phyloP scores from a whole-genome alignment of 176 grass and related monocot species.

The Alloteropsis semialata region DNA sequence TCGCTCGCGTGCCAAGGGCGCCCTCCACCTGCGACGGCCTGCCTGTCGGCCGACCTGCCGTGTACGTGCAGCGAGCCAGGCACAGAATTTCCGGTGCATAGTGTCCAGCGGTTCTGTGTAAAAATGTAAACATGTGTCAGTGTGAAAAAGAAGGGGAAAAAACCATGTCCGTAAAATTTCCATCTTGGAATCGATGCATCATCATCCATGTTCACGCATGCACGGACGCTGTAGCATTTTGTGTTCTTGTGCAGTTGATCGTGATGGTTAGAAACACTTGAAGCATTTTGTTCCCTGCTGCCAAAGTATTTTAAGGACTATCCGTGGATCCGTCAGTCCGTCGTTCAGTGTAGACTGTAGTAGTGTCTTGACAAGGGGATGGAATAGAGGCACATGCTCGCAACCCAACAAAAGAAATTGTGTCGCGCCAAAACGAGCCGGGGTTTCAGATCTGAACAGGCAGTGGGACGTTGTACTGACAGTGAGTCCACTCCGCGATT shows the following conservation, averaged over 20 bases:
- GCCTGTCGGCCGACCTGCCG: neutral
- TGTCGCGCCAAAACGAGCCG: neutral
- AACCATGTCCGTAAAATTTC: neutral
- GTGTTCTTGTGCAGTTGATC: neutral
- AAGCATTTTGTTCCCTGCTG: neutral
- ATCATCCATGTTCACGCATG: neutral
- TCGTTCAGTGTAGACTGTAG: neutral
- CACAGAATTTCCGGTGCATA: neutral
- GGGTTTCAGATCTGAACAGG: constrained; percentile 25
- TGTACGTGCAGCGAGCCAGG: neutral
- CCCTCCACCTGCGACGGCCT: neutral
- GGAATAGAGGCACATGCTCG: neutral
- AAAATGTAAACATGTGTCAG: too few species aligned
- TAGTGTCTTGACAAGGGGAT: neutral
- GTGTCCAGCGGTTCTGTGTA: neutral
- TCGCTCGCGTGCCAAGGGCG: neutral
- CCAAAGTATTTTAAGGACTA: neutral
- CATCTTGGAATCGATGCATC: neutral
- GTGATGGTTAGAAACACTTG: neutral
- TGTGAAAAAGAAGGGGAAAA: neutral
- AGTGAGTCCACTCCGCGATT: neutral
- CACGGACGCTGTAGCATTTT: neutral
- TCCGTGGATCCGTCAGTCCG: too few species aligned
- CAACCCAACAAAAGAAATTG: neutral
- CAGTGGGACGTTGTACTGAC: neutral